Conservation (phyloP, 2,329 filamentous ascomycete species). For the Aureobasidium sp. region DNA sequence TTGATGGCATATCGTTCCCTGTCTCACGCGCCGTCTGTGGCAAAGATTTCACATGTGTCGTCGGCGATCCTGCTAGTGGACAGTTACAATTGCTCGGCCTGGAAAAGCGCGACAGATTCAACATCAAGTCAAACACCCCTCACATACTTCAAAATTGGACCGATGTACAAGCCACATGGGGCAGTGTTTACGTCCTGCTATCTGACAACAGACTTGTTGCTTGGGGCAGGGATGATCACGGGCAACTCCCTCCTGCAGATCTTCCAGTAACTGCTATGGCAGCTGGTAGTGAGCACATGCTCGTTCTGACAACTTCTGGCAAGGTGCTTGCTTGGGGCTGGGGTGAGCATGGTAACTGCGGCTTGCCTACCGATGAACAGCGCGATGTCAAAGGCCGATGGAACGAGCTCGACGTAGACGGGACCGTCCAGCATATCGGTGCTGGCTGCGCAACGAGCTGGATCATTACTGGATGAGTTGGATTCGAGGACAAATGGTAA, state of each 20-base stretch:
- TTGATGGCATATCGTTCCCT: slow-evolving; percentile 52
- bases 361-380: slow-evolving; percentile 50
- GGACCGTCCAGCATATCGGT: slow-evolving; percentile 53
- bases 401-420: slow-evolving; percentile 53
- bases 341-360: slow-evolving; percentile 97
- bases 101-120: slow-evolving; percentile 63
- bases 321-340: slow-evolving; percentile 84
- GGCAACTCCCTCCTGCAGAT: slow-evolving; percentile 60
- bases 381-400: slow-evolving; percentile 61
- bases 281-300: slow-evolving; percentile 81
- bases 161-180: slow-evolving; percentile 71
- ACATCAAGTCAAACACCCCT: slow-evolving; percentile 39
- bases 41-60: slow-evolving; percentile 73
- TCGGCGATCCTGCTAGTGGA: slow-evolving; percentile 46
- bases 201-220: slow-evolving; percentile 52
- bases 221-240: slow-evolving; percentile 82
- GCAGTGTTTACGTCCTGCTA: slow-evolving; percentile 64
- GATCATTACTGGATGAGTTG: slow-evolving; percentile 42
- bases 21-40: slow-evolving; percentile 65
- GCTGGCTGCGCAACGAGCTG: slow-evolving; percentile 91
- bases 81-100: slow-evolving; percentile 60
- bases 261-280: slow-evolving; percentile 60
- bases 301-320: slow-evolving; percentile 57
- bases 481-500: neutral
- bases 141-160: slow-evolving; percentile 48